Base-by-base conservation (phyloP, 2,329 filamentous ascomycete genomes). In the Talaromyces pinophilus region DNA sequence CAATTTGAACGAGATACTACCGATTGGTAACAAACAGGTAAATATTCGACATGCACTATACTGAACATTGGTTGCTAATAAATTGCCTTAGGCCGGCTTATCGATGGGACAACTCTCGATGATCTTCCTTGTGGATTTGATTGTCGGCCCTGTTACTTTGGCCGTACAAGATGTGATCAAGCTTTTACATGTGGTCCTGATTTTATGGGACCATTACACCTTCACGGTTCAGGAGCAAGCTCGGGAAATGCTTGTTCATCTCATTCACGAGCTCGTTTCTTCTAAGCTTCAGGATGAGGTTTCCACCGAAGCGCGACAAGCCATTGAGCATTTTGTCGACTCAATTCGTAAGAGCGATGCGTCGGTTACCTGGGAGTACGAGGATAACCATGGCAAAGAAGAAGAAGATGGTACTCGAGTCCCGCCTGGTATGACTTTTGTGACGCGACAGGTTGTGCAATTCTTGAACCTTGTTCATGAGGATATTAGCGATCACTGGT, bases 201-300 rank as follows among this genome's bases (percentile, higher is more conserved):
- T 98, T 3, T 85, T 98, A 1, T 99, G 95, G 95, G 96, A 99
- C 76, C 94, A 98, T 74, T 97, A 99, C 73, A 97, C 92, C 1
- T 88, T 92, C 2, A 86, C 97, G 11, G 95, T 99, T 1, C 94
- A 98, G 77, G 95, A 98, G 71, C 94, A 99, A 77, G 93, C 96
- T 35, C 88, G 93, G 59, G 95, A 99, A 78, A 97, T 99, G 93
- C 86, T 99, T 17, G 93, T 99, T 1, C 95, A 99, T 81, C 85
- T 99, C 19, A 96, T 99, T 57, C 95, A 99, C 72, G 95, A 98
- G 77, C 84, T 98, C 6, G 92, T 99, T 44, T 93, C 97, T 33
- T 89, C 88, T 1, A 87, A 87, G 71, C 84, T 90, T 55, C 88
- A 96, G 67, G 91, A 96, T 65, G 90, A 96, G 63, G 88, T 80